A percentile compares a stretch with the other conserved stretches of the same genome.
phyloP scores from a whole-genome alignment of 148 eudicot genomes.

The Camellia granthamiana region DNA sequence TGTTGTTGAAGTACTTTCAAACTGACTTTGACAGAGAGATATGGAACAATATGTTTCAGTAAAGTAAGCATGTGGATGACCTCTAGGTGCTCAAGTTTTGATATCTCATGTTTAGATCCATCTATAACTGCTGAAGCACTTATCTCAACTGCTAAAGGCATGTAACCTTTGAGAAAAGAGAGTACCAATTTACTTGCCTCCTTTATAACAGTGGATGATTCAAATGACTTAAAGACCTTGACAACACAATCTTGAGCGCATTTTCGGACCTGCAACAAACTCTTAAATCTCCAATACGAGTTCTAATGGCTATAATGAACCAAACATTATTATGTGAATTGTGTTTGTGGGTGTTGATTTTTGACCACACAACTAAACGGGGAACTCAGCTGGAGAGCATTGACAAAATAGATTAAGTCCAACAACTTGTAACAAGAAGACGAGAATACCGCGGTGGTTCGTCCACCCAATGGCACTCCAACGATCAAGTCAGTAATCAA shows the following conservation, averaged over 20 bases:
- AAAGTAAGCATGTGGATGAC: slow-evolving; percentile 59
- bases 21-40: slow-evolving; percentile 44
- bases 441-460: too few species aligned
- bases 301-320: not conserved
- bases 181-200: slow-evolving; percentile 56
- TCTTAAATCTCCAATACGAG: not conserved
- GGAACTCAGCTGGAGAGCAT: too few species aligned
- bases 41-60: slow-evolving; percentile 55
- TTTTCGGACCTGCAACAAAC: slow-evolving; percentile 63
- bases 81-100: slow-evolving; percentile 56
- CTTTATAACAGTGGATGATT: slow-evolving; percentile 34
- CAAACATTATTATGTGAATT: too few species aligned
- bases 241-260: slow-evolving; percentile 68
- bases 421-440: too few species aligned
- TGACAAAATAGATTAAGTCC: too few species aligned
- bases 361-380: too few species aligned
- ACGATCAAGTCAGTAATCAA: too few species aligned
- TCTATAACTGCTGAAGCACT: slow-evolving; percentile 22
- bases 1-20: slow-evolving; percentile 38
- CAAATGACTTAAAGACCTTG: slow-evolving; percentile 50
- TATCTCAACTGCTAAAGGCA: slow-evolving; percentile 40
- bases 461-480: too few species aligned
- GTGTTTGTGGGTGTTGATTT: too few species aligned
- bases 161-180: slow-evolving; percentile 48
- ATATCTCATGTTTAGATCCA: slow-evolving; percentile 32